Percentiles rank a stretch among this genome's conserved stretches.
Conservation (phyloP, 495 filamentous ascomycete genomes). For the Gamarada debralockiae region DNA sequence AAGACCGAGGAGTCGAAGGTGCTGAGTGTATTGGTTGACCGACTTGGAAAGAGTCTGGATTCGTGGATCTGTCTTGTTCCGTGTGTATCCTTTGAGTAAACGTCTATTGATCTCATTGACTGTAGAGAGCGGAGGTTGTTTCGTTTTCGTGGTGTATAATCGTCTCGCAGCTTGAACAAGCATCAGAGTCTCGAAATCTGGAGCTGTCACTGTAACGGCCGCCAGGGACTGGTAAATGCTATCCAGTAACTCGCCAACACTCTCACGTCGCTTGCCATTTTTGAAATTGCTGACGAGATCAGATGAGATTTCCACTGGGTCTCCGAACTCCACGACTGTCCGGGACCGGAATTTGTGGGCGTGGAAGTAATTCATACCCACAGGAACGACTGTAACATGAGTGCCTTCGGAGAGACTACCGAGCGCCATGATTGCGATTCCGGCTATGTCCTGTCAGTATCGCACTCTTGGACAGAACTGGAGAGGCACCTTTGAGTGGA, state of each 20-base stretch:
- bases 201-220: constrained; percentile 83
- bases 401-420: constrained; percentile 72
- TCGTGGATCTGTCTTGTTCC: background rate
- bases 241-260: constrained; percentile 72
- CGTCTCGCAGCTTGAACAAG: constrained; percentile 15
- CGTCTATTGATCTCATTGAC: constrained; percentile 10
- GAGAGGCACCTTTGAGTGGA: constrained; percentile 71
- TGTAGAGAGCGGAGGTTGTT: constrained; percentile 7
- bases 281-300: constrained; percentile 80
- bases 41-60: background rate
- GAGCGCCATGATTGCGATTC: constrained; percentile 94
- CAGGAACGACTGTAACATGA: constrained; percentile 72
- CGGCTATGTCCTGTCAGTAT: constrained; percentile 42
- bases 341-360: constrained; percentile 95
- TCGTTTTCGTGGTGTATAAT: constrained; percentile 3
- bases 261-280: constrained; percentile 71
- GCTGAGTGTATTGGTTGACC: background rate
- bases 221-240: constrained; percentile 75
- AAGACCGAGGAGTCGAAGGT: background rate
- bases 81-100: constrained; percentile 8
- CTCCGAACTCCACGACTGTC: constrained; percentile 91
- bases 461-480: no score
- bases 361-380: constrained; percentile 98
- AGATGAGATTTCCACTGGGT: constrained; percentile 69
- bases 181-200: constrained; percentile 95